A percentile compares a stretch with the other conserved stretches of the same genome.
Evolutionary conservation across 441 rosid genomes (phyloP).

Genomic region (Biscutella laevigata): DNA sequence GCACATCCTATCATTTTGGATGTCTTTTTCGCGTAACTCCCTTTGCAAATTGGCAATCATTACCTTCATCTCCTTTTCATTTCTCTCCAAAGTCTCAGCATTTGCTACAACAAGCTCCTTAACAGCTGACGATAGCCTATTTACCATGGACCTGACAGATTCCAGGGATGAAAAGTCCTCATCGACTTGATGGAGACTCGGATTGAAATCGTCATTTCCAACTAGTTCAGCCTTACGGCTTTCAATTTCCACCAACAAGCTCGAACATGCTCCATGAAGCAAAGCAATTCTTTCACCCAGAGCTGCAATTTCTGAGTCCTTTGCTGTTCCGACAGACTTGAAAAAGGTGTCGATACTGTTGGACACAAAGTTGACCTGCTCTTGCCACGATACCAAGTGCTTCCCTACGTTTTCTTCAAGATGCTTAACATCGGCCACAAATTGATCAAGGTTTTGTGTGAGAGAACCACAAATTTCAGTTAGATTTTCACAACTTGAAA

Average conservation of each 20-base stretch:
- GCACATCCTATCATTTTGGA: conserved; percentile 77
- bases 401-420: conserved; percentile 43
- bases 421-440: conserved; percentile 33
- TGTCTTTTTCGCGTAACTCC: conserved; percentile 91
- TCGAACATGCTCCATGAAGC: conserved; percentile 68
- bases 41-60: conserved; percentile 69
- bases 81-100: conserved; percentile 45
- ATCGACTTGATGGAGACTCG: conserved; percentile 30
- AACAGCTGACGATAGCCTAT: conserved; percentile 41
- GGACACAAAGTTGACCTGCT: conserved; percentile 42
- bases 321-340: conserved; percentile 45
- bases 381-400: conserved; percentile 44
- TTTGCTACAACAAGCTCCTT: conserved; percentile 43
- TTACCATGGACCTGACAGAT: conserved; percentile 46
- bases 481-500: conserved; percentile 35
- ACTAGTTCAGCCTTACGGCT: conserved; percentile 44
- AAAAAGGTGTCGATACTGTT: conserved; percentile 36
- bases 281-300: conserved; percentile 46
- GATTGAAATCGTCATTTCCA: conserved; percentile 26
- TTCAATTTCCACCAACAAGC: conserved; percentile 61
- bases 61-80: conserved; percentile 63
- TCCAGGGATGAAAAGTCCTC: conserved; percentile 45
- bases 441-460: conserved; percentile 46
- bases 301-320: conserved; percentile 44
- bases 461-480: conserved; percentile 39